Base-by-base conservation (phyloP, 2,329 filamentous ascomycete genomes). In the Microsporum ferrugineum region DNA sequence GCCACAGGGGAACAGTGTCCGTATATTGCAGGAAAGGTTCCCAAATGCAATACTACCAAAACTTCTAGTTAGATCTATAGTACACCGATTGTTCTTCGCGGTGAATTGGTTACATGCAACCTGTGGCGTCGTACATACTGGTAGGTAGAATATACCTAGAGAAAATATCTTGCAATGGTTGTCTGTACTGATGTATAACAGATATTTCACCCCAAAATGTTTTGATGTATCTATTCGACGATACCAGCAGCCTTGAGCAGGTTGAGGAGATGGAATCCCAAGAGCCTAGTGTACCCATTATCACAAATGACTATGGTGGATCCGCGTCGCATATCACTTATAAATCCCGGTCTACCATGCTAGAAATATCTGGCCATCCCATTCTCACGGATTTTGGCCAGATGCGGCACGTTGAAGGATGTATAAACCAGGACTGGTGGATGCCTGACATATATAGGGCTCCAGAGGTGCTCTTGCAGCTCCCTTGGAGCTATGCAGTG, bases 381-480 rank as follows among this genome's bases (percentile, higher is more conserved):
- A 36, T 67, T 17, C 63, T 70, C 56, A 62, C 66, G 7, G 68
- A 69, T 60, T 70, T 69, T 59, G 68, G 67, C 12, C 58, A 65
- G 60, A 58, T 63, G 57, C 59, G 63, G 38, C 60, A 47, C 4
- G 51, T 59, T 23, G 60, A 31, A n/a, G 23, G 17, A 23, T 23
- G 17, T 38, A 14, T 10, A 65, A 64, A 38, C 33, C 47, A 17
- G 17, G 64, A 65, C 27, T 67, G 65, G 65, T 67, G 64, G 62
- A 69, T 69, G 68, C 61, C 68, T 7, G 67, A 69, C 64, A 39
- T 64, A 34, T 66, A 69, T 61, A 60, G 68, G 7, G 68, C 66
- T 3, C 68, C 67, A 17, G 67, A 69, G 41, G 61, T 70, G 0
- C 58, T 69, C 0, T 41, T 70, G 14, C 49, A 63, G 6, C 58